phyloP scores from a whole-genome alignment of 495 filamentous ascomycete species.

The Hyaloscypha bicolor region DNA sequence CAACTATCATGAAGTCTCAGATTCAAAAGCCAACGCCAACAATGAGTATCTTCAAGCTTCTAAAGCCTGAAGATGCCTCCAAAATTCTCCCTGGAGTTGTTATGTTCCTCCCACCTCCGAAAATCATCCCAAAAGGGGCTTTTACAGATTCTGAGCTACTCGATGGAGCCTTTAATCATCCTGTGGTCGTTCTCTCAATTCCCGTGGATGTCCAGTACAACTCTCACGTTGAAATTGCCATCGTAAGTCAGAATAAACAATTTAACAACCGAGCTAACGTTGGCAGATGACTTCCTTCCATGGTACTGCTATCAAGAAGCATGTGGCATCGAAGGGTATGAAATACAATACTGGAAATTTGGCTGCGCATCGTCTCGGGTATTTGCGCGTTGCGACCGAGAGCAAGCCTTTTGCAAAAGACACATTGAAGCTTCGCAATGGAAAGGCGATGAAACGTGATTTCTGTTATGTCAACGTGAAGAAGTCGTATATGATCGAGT shows the following conservation, averaged over 20 bases:
- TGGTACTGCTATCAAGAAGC: constrained; percentile 15
- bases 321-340: constrained; percentile 10
- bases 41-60: not conserved
- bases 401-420: constrained; percentile 18
- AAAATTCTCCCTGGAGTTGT: constrained; percentile 13
- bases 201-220: not conserved
- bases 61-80: not conserved
- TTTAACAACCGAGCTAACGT: not conserved
- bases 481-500: constrained; percentile 6
- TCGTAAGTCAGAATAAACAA: constrained; percentile 2
- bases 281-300: constrained; percentile 26
- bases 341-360: constrained; percentile 1
- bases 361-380: constrained; percentile 10
- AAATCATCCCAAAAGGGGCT: not conserved
- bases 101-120: constrained; percentile 18
- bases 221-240: constrained; percentile 19
- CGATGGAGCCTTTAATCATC: constrained; percentile 22
- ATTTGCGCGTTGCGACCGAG: constrained; percentile 19
- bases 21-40: not conserved
- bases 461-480: constrained; percentile 17
- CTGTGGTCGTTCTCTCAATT: constrained; percentile 13
- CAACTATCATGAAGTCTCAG: not conserved
- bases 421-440: constrained; percentile 15
- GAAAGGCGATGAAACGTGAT: constrained; percentile 26
- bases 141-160: constrained; percentile 1